phyloP scores from a whole-genome alignment of 768 basidiomycete genomes.

The Lentinula raphanica region DNA sequence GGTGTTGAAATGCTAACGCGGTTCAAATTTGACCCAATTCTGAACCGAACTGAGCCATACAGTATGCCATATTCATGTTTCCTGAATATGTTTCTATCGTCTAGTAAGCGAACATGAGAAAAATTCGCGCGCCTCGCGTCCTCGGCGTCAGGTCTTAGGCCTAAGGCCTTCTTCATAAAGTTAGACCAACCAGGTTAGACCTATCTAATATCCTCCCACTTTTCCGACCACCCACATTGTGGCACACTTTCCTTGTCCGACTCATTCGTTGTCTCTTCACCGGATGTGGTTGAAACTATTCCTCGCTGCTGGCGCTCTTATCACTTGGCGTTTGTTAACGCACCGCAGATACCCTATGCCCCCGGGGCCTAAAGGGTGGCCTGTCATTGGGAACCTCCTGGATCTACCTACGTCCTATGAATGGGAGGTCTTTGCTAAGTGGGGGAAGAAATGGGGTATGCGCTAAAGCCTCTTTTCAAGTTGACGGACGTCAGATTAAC shows the following conservation, averaged over 20 bases:
- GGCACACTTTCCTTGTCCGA: neutral
- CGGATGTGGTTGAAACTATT: neutral
- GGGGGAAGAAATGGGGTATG: constrained; percentile 12
- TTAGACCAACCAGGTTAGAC: too few relatives aligned
- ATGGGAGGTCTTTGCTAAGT: constrained; percentile 9
- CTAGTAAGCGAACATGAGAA: neutral
- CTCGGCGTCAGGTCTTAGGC: neutral
- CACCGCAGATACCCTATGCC: constrained; percentile 2
- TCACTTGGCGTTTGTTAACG: neutral
- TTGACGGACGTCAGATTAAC: neutral
- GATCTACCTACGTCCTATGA: constrained; percentile 8
- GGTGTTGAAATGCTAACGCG: too few relatives aligned
- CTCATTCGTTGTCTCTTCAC: neutral
- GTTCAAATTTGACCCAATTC: too few relatives aligned
- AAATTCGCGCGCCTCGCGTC: neutral
- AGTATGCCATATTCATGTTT: too few relatives aligned
- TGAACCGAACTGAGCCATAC: too few relatives aligned
- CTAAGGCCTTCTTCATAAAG: neutral
- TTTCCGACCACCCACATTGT: neutral
- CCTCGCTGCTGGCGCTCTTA: neutral
- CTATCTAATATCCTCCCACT: neutral
- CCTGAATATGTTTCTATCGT: too few relatives aligned
- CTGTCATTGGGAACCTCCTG: constrained; percentile 12
- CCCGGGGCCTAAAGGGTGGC: constrained; percentile 11
- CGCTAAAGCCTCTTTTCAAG: neutral